Conservation (phyloP, 23 red algal genomes). For the Gracilaria caudata region DNA sequence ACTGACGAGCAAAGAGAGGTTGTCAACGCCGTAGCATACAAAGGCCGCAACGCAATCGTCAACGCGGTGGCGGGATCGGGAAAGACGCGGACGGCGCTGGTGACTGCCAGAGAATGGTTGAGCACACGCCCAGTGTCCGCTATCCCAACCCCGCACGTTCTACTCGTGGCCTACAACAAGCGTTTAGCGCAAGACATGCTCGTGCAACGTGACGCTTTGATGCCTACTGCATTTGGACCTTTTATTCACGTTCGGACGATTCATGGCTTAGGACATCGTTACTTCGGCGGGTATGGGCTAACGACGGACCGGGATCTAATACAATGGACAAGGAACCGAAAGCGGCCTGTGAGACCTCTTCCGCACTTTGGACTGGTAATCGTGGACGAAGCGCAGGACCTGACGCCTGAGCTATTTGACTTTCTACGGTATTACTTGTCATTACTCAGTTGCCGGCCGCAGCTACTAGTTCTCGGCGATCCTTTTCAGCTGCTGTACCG, state of each 20-base stretch:
- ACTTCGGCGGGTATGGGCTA: not conserved
- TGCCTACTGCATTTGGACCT: not conserved
- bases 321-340: not conserved
- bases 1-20: slow-evolving; percentile 8
- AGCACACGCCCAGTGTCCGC: not conserved
- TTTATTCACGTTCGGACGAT: slow-evolving; percentile 3
- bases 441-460: not conserved
- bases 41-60: slow-evolving; percentile 18
- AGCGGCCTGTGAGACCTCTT: not conserved
- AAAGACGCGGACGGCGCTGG: slow-evolving; percentile 9
- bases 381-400: slow-evolving; percentile 26
- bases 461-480: slow-evolving; percentile 23
- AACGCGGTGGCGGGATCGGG: slow-evolving; percentile 23
- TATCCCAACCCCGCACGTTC: not conserved
- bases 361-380: not conserved
- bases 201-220: not conserved
- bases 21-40: not conserved
- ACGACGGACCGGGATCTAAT: not conserved
- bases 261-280: not conserved
- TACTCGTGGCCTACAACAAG: slow-evolving; percentile 24
- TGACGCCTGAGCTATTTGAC: not conserved
- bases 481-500: slow-evolving; percentile 24
- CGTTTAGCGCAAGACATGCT: slow-evolving; percentile 7
- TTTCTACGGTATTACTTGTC: not conserved
- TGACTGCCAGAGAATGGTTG: not conserved